Base-by-base conservation (phyloP, 1,139 yeast species). In the Yamadazyma sp. region DNA sequence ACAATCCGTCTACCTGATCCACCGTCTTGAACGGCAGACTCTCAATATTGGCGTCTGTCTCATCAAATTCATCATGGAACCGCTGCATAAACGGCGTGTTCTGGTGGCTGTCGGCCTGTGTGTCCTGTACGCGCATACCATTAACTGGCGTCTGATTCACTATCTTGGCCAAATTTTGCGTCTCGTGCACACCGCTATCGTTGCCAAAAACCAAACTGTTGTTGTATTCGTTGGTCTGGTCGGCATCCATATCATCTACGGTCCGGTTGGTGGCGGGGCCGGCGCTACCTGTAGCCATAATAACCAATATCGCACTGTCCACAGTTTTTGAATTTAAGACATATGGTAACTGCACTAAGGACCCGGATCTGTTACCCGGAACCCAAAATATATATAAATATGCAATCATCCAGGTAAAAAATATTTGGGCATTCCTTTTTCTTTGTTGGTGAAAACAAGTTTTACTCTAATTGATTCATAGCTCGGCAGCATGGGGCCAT, bases 161-260 rank as follows among this genome's bases (percentile, higher is more conserved):
- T 20, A 34, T 34, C 23, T 24, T 16, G 10, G 34, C 40, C 10
- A 34, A 22, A 21, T 40, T 41, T 20, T 33, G 43, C 18, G 42
- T 35, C 7, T 39, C 38, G 2, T 28, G 23, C 5, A 33, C 9
- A n/a, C 31, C 24, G 33, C 12, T 31, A 18, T 53, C 59, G 35
- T 47, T 45, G 1, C 57, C 62, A 44, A 59, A 59, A 7, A 56
- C 51, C 34, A 59, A 43, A 38, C 61, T 57, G 37, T 45, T 45
- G 31, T 54, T 48, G 39, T 37, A 38, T 26, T 48, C 54, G 14
- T 45, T 43, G 13, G 46, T 36, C 8, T 41, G 40, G 33, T 41
- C 43, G n/a, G 36, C 33, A 8, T 33, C 45, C n/a, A 15, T 13
- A 12, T 34, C 37, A 4, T 26, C 35, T 4, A 20, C 26, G 3